Base-by-base conservation (phyloP, 2,329 filamentous ascomycete species). In the Penicillium sp. region DNA sequence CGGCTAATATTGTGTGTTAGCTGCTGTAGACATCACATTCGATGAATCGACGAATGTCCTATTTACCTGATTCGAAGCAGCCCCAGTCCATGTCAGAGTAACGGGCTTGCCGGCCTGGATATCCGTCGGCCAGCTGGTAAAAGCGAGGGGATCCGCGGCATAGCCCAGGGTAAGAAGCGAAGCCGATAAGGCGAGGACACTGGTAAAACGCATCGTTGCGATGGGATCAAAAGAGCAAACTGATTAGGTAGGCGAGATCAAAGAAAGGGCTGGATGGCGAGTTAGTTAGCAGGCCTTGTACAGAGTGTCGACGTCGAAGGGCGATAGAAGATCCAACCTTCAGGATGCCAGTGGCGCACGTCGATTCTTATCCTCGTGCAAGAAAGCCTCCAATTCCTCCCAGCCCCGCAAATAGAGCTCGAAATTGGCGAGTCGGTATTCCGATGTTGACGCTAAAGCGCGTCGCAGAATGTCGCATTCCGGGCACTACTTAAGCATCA, bases 41-140 rank as follows among this genome's bases (percentile, higher is more conserved):
- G n/a, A n/a, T n/a, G n/a, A n/a, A n/a, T n/a, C n/a, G n/a, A n/a
- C n/a, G n/a, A n/a, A n/a, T n/a, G n/a, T n/a, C n/a, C n/a, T n/a
- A n/a, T n/a, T n/a, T 59, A 68, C 64, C 39, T 46, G 34, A 26
- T 63, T 58, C 39, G 67, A 63, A 32, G 66, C 68, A 11, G 36
- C 51, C 41, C 72, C 70, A 8, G 47, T 56, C 72, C 75, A 80
- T 37, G 65, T 72, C 34, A 79, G 57, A 10, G 62, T 72, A 46
- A 69, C 64, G 18, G 68, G 64, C 53, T 76, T 56, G 33, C 78
- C 79, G 38, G 71, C 70, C 33, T 65, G 56, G 37, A 79, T 64
- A 33, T 66, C 58, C 19, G 60, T 59, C 7, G 76, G 74, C 53
- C 74, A 73, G 29, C 68, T 65, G 47, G 77, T 78, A 66, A 78